A percentile compares a stretch with the other conserved stretches of the same genome.
Conservation (phyloP, 352 stramenopile species). For the Globisporangium acanthophoron region DNA sequence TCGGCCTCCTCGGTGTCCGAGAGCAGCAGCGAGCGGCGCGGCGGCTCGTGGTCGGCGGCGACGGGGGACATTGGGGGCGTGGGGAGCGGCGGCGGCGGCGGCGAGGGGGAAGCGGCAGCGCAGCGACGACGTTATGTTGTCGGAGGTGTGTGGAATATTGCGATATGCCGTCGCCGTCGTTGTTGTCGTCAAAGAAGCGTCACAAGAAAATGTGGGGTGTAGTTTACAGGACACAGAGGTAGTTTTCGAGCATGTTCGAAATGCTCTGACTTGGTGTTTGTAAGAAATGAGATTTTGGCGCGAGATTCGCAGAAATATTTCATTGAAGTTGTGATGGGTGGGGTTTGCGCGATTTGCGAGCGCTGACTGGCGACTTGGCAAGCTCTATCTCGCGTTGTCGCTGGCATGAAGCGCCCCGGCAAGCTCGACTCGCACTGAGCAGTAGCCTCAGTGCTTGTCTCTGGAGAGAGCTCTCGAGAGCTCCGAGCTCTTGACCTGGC, state of each 20-base stretch:
- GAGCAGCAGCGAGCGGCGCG: neutral
- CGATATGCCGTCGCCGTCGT: too few relatives aligned
- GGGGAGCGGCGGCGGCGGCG: too few relatives aligned
- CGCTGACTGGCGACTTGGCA: slow-evolving; percentile 14
- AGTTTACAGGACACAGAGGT: neutral
- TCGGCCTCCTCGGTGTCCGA: neutral
- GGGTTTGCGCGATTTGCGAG: neutral
- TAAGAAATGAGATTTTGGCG: neutral
- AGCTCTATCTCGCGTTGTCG: neutral
- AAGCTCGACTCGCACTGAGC: too few relatives aligned
- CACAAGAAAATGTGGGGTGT: neutral
- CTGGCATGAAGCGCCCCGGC: too few relatives aligned
- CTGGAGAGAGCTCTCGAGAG: too few relatives aligned
- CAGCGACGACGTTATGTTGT: neutral
- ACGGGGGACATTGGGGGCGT: neutral
- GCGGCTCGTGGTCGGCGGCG: neutral
- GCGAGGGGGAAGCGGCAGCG: neutral
- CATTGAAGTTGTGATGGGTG: slow-evolving; percentile 1
- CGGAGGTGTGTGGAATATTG: too few relatives aligned
- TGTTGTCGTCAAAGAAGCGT: too few relatives aligned
- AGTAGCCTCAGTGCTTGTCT: too few relatives aligned
- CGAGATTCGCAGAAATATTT: neutral
- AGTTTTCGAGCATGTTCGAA: too few relatives aligned
- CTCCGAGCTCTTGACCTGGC: too few relatives aligned
- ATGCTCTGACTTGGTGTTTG: neutral